Base-by-base conservation (phyloP, 2,329 filamentous ascomycete genomes). In the Ascomycota sp. region DNA sequence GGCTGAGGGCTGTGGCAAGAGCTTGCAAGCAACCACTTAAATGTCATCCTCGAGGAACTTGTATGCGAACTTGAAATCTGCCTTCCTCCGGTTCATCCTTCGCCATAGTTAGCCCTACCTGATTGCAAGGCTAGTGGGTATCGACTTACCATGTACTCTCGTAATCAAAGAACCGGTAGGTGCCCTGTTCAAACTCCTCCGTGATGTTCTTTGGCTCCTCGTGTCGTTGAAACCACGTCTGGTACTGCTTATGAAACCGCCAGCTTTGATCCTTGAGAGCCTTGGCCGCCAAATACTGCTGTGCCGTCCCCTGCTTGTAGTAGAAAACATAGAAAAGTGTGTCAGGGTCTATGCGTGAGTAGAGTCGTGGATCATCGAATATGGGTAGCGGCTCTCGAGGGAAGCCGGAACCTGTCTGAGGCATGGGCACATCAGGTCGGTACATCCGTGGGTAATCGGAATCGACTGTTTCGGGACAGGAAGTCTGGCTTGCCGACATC, bases 161-260 rank as follows among this genome's bases (percentile, higher is more conserved):
- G 50, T 98, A 98, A 56, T 98, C 89, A 53, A 98, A 98, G 63
- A 98, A 98, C 30, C 89, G 75, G 60, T 98, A 98, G 17, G 89
- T 98, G 37, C 89, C 89, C 56, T 98, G 89, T 57, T 98, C 89
- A 48, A 82, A 95, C 56, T 98, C 89, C 53, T 98, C 89, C 0
- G 89, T 95, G 46, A 98, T 98, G 43, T 75, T 85, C 63, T 98
- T 98, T 12, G 89, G 89, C 59, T 98, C 89, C 48, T 98, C 89
- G 41, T 98, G 89, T 30, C 89, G 69, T 54, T 98, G 89, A 47
- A 98, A 98, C 89, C 89, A 98, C 1, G 89, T 98, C 53, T 93
- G 89, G 49, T 98, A 98, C 53, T 95, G 89, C 62, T 98, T 98
- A 58, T 98, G 89, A 52, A 98, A 98, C 33, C 89, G 70, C 89